These are phyloP conservation scores for Tricholoma matsutake DNA, from an alignment of 768 basidiomycete species.

Conservation along the genomic window DNA sequence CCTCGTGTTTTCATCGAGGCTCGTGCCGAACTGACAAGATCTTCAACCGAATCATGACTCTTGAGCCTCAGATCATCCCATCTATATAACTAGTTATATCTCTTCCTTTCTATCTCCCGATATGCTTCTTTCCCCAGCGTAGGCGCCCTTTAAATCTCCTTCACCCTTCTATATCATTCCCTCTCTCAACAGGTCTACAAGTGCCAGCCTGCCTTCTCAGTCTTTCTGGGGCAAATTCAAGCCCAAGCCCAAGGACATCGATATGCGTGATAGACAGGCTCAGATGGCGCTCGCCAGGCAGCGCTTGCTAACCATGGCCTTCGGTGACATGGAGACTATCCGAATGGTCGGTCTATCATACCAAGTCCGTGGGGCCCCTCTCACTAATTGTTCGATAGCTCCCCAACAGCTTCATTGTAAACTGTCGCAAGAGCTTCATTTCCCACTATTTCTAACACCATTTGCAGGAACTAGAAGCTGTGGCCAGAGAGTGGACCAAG, in stretches of 20 bases:
- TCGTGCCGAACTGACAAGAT: slow-evolving; percentile 10
- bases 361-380: slow-evolving; percentile 9
- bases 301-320: slow-evolving; percentile 76
- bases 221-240: slow-evolving; percentile 69
- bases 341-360: slow-evolving; percentile 48
- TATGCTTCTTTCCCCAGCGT: slow-evolving; percentile 87
- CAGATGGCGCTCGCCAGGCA: slow-evolving; percentile 72
- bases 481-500: slow-evolving; percentile 83
- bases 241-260: slow-evolving; percentile 65
- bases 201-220: slow-evolving; percentile 53
- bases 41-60: slow-evolving; percentile 22
- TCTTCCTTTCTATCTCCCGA: slow-evolving; percentile 22
- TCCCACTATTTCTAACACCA: slow-evolving; percentile 7
- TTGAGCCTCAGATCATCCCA: slow-evolving; percentile 23
- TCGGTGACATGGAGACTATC: slow-evolving; percentile 85
- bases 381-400: slow-evolving; percentile 42
- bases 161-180: slow-evolving; percentile 30
- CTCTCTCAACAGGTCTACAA: slow-evolving; percentile 55
- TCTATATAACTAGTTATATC: slow-evolving; percentile 6
- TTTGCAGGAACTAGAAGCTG: slow-evolving; percentile 70
- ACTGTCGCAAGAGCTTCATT: slow-evolving; percentile 21
- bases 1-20: slow-evolving; percentile 63
- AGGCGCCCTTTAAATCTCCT: slow-evolving; percentile 31
- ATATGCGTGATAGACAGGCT: slow-evolving; percentile 49
- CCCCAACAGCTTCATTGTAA: slow-evolving; percentile 62